phyloP scores from a whole-genome alignment of 2,329 filamentous ascomycete species.

The Aureobasidium sp. region DNA sequence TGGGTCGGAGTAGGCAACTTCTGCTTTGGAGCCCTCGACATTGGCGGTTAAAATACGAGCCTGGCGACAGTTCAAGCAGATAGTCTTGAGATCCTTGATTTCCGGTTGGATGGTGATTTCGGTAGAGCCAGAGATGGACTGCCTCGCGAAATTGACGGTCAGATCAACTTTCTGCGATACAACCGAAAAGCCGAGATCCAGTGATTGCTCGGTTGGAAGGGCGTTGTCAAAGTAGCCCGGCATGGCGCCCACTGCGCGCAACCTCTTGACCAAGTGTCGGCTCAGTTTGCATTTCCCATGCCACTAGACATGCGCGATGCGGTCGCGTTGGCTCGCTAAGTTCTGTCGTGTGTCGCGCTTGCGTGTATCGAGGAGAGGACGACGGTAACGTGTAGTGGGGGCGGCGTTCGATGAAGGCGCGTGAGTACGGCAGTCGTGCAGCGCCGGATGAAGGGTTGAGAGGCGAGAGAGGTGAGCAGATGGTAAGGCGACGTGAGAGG shows the following conservation, averaged over 20 bases:
- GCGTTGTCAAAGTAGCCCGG: conserved; percentile 19
- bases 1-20: conserved; percentile 49
- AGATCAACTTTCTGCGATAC: conserved; percentile 82
- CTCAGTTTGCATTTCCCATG: conserved; percentile 14
- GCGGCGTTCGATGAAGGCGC: not conserved
- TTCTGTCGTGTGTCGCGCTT: not conserved
- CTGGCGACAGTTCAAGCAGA: conserved; percentile 56
- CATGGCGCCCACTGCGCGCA: conserved; percentile 19
- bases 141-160: conserved; percentile 76
- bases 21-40: conserved; percentile 30
- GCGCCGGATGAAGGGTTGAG: not conserved
- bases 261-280: conserved; percentile 6
- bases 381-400: not conserved
- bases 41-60: conserved; percentile 47
- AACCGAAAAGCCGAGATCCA: conserved; percentile 46
- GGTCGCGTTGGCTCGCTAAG: conserved; percentile 2
- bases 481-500: not conserved
- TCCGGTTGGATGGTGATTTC: conserved; percentile 70
- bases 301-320: conserved; percentile 2
- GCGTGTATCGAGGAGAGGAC: not conserved
- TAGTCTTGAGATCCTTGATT: conserved; percentile 43
- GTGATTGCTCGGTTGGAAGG: conserved; percentile 14
- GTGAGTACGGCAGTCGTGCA: not conserved
- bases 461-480: not conserved
- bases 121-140: conserved; percentile 66